These are phyloP conservation scores for Ensete glaucum DNA, from an alignment of 176 grass and related monocot species.

Conservation along the genomic window DNA sequence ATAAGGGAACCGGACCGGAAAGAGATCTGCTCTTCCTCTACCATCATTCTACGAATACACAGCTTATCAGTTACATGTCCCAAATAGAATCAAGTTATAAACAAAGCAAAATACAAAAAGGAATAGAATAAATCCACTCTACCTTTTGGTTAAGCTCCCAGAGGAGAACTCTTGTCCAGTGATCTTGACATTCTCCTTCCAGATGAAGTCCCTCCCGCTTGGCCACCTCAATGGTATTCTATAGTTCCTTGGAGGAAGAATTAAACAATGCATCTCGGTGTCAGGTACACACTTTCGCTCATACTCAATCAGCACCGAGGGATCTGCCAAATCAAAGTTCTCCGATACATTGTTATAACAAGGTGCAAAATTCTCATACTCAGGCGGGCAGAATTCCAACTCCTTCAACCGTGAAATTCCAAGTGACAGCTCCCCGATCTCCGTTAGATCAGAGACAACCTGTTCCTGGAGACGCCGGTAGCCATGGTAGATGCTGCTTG, in stretches of 20 bases:
- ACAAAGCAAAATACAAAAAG: background rate
- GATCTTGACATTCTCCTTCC: conserved; percentile 98
- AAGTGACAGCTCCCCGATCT: conserved; percentile 65
- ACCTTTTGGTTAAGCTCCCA: conserved; percentile 95
- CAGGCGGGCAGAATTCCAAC: conserved; percentile 47
- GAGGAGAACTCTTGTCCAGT: conserved; percentile 94
- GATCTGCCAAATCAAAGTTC: conserved; percentile 62
- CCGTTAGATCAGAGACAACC: conserved; percentile 64
- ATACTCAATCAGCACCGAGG: conserved; percentile 44
- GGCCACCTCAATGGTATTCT: conserved; percentile 86
- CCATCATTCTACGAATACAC: conserved; percentile 75
- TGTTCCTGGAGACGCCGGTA: conserved; percentile 85
- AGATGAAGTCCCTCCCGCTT: conserved; percentile 89
- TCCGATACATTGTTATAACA: conserved; percentile 94
- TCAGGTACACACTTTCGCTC: conserved; percentile 57
- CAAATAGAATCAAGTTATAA: background rate
- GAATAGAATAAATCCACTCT: background rate
- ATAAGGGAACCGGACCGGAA: conserved; percentile 76
- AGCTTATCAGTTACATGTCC: conserved; percentile 21
- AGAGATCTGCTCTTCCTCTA: conserved; percentile 98
- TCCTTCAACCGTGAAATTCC: conserved; percentile 62
- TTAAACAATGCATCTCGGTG: conserved; percentile 41
- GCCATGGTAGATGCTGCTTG: conserved; percentile 27
- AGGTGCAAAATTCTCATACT: conserved; percentile 72
- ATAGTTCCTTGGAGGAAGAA: conserved; percentile 68